Percentiles rank a stretch among this genome's conserved stretches.
Conservation (phyloP, 345 rosid species). For the Sapria himalayana region DNA sequence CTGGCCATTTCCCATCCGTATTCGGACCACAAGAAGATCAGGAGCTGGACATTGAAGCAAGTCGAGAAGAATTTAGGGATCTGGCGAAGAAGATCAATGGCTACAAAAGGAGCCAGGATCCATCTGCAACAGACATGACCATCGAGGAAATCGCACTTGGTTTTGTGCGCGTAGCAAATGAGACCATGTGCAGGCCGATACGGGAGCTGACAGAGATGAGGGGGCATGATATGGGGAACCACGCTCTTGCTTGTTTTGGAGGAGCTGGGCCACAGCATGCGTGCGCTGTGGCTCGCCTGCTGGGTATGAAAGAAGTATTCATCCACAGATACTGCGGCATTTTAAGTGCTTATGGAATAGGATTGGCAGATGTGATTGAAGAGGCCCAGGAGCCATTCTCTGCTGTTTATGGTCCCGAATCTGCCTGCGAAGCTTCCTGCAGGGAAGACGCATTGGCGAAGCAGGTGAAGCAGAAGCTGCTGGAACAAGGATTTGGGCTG, state of each 20-base stretch:
- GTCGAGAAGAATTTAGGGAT: constrained; percentile 55
- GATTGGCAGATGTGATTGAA: constrained; percentile 92
- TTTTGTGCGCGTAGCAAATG: constrained; percentile 84
- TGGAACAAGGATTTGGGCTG: constrained; percentile 55
- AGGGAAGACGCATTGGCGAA: constrained; percentile 33
- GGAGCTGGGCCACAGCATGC: constrained; percentile 99
- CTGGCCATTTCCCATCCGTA: constrained; percentile 84
- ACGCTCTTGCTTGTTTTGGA: constrained; percentile 92
- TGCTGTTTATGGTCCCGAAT: constrained; percentile 51
- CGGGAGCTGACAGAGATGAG: constrained; percentile 93
- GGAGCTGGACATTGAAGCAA: constrained; percentile 50
- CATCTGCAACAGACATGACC: constrained; percentile 50
- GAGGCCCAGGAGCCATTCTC: constrained; percentile 91
- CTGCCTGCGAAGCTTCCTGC: constrained; percentile 41
- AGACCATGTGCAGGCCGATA: constrained; percentile 97
- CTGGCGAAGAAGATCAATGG: constrained; percentile 58
- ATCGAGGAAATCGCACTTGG: constrained; percentile 83
- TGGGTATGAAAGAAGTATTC: constrained; percentile 86
- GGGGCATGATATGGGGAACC: constrained; percentile 87
- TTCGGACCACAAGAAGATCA: constrained; percentile 78
- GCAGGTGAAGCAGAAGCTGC: constrained; percentile 49
- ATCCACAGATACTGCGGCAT: constrained; percentile 82
- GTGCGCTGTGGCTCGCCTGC: constrained; percentile 77
- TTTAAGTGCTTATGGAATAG: constrained; percentile 93
- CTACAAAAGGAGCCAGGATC: constrained; percentile 61